phyloP scores from a whole-genome alignment of 2,329 filamentous ascomycete genomes.

The Ophiostoma sp. region DNA sequence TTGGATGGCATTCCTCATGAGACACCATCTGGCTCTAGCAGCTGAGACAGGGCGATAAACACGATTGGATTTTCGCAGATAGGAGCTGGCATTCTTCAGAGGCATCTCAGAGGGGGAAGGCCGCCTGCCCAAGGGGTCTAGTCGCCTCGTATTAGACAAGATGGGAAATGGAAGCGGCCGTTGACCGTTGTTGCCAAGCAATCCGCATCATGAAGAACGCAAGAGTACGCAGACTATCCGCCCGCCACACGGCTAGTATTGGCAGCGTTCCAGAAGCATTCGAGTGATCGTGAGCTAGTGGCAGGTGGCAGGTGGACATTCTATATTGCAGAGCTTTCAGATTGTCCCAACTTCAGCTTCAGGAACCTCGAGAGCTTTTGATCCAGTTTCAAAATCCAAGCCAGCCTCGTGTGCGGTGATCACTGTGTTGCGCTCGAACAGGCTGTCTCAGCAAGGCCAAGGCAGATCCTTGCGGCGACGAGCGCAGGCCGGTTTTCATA shows the following conservation, averaged over 20 bases:
- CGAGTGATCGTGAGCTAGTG: too few relatives aligned
- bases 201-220: background rate
- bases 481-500: background rate
- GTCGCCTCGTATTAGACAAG: background rate
- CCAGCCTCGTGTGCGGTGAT: background rate
- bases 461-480: background rate
- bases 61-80: background rate
- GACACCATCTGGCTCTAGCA: background rate
- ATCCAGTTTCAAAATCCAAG: too few relatives aligned
- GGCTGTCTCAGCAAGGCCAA: background rate
- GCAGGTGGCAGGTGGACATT: too few relatives aligned
- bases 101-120: background rate
- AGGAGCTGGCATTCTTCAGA: background rate
- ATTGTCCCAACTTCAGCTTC: too few relatives aligned
- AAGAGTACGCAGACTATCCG: background rate
- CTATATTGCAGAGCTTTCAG: too few relatives aligned
- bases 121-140: background rate
- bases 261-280: background rate
- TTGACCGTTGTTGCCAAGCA: background rate
- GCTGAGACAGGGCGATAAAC: background rate
- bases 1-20: background rate
- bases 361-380: too few relatives aligned
- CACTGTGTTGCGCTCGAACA: constrained; percentile 1
- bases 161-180: background rate
- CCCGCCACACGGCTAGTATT: background rate